Evolutionary conservation across 306 rosid genomes (phyloP).

Genomic region (Albizia julibrissin): DNA sequence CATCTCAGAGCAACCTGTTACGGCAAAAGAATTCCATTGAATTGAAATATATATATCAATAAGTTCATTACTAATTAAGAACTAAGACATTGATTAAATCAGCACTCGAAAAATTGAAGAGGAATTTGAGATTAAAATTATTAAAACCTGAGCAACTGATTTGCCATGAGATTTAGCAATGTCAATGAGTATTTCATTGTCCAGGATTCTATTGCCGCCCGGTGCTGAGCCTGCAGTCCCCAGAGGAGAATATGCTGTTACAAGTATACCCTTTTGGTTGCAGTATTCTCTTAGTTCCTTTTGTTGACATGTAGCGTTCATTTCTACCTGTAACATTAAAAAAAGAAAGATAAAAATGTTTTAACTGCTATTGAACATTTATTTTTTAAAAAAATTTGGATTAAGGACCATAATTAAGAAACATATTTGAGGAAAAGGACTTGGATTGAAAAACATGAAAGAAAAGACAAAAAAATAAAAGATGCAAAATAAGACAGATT

Average conservation of each 20-base stretch:
- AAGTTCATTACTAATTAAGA: no score
- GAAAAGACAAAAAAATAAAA: no score
- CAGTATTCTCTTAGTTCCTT: constrained; percentile 46
- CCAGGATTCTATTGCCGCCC: constrained; percentile 43
- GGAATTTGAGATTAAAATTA: not conserved
- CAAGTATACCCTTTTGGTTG: constrained; percentile 41
- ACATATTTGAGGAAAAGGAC: no score
- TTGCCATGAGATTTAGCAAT: not conserved
- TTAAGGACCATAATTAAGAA: no score
- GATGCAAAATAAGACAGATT: no score
- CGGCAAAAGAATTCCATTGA: not conserved
- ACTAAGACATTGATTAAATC: no score
- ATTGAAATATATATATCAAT: no score
- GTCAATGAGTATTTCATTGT: not conserved
- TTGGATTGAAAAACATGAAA: no score
- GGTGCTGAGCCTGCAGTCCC: constrained; percentile 39
- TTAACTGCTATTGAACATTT: not conserved
- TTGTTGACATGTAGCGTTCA: constrained; percentile 59
- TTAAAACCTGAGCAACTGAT: constrained; percentile 42
- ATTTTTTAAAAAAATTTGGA: no score
- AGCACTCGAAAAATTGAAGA: not conserved
- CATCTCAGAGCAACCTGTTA: not conserved
- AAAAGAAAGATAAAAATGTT: not conserved
- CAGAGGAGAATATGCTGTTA: constrained; percentile 56
- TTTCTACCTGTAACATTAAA: constrained; percentile 44